Evolutionary conservation across 176 grass and related monocot species (phyloP).

Genomic region (bread wheat (Triticum aestivum)): IWGSC_CS_RefSeq_v2.1 NC_057811.1:291445967-291446466

Average conservation of each 20-base stretch:
- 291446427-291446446: slow-evolving; percentile 7
- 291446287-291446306: neutral
- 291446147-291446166: neutral
- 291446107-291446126: neutral
- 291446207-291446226: neutral
- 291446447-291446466: neutral
- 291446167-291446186: neutral
- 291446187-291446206: neutral
- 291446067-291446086: neutral
- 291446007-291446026: neutral
- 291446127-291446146: neutral
- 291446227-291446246: neutral
- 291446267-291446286: neutral
- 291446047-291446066: neutral
- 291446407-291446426: neutral
- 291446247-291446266: neutral
- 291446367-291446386: neutral
- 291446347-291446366: neutral
- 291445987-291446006: neutral
- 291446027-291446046: neutral
- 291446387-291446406: neutral
- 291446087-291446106: neutral
- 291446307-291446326: neutral
- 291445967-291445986: neutral
- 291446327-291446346: neutral